phyloP scores from a whole-genome alignment of 768 basidiomycete species.

The Hygrophorus pudorinus region DNA sequence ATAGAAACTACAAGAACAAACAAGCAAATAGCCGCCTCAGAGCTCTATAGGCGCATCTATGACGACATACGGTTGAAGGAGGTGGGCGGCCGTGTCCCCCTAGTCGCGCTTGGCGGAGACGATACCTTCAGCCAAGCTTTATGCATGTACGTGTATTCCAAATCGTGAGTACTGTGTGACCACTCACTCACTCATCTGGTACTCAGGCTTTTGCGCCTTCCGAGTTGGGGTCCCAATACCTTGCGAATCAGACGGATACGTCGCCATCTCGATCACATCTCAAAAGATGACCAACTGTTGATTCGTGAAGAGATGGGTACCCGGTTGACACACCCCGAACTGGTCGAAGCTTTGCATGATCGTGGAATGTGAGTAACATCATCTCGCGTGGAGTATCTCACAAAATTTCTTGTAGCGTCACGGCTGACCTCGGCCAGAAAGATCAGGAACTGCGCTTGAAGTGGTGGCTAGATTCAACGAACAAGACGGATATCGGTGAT shows the following conservation, averaged over 20 bases:
- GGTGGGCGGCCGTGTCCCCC: conserved; percentile 24
- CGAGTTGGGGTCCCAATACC: conserved; percentile 32
- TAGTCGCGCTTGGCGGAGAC: conserved; percentile 19
- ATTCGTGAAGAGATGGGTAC: conserved; percentile 34
- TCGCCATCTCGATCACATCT: conserved; percentile 34
- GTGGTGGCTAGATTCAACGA: conserved; percentile 55
- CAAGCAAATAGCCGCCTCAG: conserved; percentile 32
- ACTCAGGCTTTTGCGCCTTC: conserved; percentile 29
- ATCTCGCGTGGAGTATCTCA: not conserved
- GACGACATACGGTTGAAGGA: conserved; percentile 23
- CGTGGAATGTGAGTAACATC: conserved; percentile 57
- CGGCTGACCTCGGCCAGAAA: conserved; percentile 28
- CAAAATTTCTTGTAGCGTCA: conserved; percentile 20
- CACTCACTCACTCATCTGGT: conserved; percentile 3
- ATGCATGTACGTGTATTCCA: conserved; percentile 44
- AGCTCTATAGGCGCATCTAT: conserved; percentile 24
- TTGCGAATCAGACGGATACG: conserved; percentile 35
- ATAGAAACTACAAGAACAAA: conserved; percentile 46
- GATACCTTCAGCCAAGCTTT: conserved; percentile 30
- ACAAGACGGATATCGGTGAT: conserved; percentile 24
- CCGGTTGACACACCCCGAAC: conserved; percentile 40
- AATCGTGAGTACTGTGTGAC: not conserved
- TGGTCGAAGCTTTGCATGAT: conserved; percentile 60
- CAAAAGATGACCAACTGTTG: conserved; percentile 57
- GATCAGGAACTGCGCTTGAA: conserved; percentile 39